Percentiles rank a stretch among this genome's conserved stretches.
phyloP scores from a whole-genome alignment of 352 stramenopile species.

The Globisporangium spinosum region DNA sequence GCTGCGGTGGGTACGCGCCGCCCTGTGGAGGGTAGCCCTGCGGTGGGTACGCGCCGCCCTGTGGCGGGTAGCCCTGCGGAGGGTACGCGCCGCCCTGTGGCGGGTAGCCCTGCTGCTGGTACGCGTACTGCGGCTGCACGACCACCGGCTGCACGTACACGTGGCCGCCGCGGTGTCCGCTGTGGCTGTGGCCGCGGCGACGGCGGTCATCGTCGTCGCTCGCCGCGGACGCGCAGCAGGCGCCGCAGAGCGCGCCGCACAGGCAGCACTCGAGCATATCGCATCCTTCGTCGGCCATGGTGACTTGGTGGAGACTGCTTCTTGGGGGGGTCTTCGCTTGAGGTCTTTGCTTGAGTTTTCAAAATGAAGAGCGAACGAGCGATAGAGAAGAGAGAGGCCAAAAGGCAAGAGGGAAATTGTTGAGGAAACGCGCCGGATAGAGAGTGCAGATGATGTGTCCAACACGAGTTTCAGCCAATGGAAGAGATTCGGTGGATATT shows the following conservation, averaged over 20 bases:
- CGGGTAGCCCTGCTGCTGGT: conserved; percentile 27
- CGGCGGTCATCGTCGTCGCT: conserved; percentile 34
- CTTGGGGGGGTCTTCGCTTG: conserved; percentile 6
- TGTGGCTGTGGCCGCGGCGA: conserved; percentile 31
- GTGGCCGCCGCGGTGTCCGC: conserved; percentile 25
- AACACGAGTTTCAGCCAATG: not conserved
- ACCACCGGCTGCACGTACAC: conserved; percentile 77
- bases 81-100: conserved; percentile 35
- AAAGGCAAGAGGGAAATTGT: not conserved
- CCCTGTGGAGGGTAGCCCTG: conserved; percentile 25
- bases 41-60: conserved; percentile 25
- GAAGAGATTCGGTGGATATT: not conserved
- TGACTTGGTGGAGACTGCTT: conserved; percentile 2
- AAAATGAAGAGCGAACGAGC: conserved; percentile 21
- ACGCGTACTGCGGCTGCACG: conserved; percentile 41
- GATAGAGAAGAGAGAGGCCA: not conserved
- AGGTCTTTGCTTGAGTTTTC: conserved; percentile 6
- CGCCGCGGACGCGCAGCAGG: conserved; percentile 58
- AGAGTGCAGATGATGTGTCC: not conserved
- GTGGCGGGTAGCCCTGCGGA: conserved; percentile 38
- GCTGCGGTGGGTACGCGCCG: conserved; percentile 40
- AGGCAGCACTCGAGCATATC: conserved; percentile 79
- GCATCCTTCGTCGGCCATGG: conserved; percentile 56
- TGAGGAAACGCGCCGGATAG: not conserved
- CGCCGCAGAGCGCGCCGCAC: conserved; percentile 68